Evolutionary conservation across 176 grass and related monocot species (phyloP), one percentile per base, ranked within the genome.

Genomic region (Secale cereale): DNA sequence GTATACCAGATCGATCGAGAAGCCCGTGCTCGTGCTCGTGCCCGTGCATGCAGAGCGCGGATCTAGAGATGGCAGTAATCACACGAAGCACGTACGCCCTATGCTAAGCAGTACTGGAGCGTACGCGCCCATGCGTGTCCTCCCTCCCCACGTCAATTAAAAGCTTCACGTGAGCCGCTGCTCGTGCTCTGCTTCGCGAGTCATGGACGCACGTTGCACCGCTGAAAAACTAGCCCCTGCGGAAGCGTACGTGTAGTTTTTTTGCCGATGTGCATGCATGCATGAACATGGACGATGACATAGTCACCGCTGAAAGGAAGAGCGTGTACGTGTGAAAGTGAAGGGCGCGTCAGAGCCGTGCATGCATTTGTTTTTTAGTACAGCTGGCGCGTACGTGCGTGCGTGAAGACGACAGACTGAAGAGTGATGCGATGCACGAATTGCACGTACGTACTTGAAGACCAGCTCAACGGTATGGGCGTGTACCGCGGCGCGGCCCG

Each of bases 91-190:
- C 59, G 41, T 27, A 17, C 41, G 41, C 12, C 41, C 41, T 45
- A 50, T 50, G 48, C 12, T 3, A 10, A 46, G 66, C 56, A 60
- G 36, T 62, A 48, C 59, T 9, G 25, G 71, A 15, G 43, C 15
- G 27, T 36, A 41, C 33, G 74, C 75, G 29, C 50, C 33, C 54
- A 74, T 32, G 35, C 26, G 25, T 33, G 32, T 19, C 78, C 40
- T 67, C 17, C 27, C 48, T 52, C 48, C 36, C 48, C 40, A 16
- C 56, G 20, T 7, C 14, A 16, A 70, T 56, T 76, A 56, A 66
- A 66, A 67, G 31, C 61, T 71, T 85, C 84, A 86, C 84, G 84
- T 62, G 65, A 70, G 70, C 8, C 65, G 20, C 83, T 57, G 13
- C 65, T 35, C 29, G 75, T 57, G 13, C 65, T 35, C 29, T 68